phyloP scores from a whole-genome alignment of 305 asterid species.

The Solanum hybrid region DNA sequence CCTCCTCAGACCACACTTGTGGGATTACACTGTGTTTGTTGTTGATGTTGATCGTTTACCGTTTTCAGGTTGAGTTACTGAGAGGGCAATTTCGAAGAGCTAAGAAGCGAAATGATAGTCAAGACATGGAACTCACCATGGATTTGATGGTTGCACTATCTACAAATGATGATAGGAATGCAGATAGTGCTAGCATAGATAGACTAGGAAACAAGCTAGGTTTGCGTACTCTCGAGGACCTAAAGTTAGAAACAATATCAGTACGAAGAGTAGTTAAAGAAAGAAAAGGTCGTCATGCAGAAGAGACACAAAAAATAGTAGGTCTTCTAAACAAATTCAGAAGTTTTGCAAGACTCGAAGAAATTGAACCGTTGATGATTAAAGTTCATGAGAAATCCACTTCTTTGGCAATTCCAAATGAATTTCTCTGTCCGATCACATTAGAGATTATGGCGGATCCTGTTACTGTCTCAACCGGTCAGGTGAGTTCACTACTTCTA shows the following conservation, averaged over 20 bases:
- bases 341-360: constrained; percentile 39
- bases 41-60: not conserved
- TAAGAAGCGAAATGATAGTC: constrained; percentile 45
- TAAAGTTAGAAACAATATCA: constrained; percentile 46
- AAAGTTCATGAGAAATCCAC: constrained; percentile 18
- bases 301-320: constrained; percentile 37
- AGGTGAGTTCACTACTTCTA: constrained; percentile 31
- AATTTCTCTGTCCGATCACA: constrained; percentile 81
- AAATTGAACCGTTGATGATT: constrained; percentile 3
- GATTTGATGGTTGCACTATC: constrained; percentile 73
- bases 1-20: not conserved
- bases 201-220: constrained; percentile 69
- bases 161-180: constrained; percentile 48
- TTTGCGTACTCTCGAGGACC: constrained; percentile 44
- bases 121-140: constrained; percentile 85
- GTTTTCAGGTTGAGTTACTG: constrained; percentile 48
- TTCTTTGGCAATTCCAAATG: constrained; percentile 49
- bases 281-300: constrained; percentile 28
- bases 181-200: constrained; percentile 57
- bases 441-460: constrained; percentile 86
- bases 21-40: not conserved
- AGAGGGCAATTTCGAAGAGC: constrained; percentile 50
- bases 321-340: constrained; percentile 54
- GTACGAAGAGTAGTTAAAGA: constrained; percentile 43
- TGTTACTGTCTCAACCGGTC: constrained; percentile 74